A percentile compares a stretch with the other conserved stretches of the same genome.
Evolutionary conservation across 1,139 yeast genomes (phyloP).

Genomic region (Saccharomyces hybrid): DNA sequence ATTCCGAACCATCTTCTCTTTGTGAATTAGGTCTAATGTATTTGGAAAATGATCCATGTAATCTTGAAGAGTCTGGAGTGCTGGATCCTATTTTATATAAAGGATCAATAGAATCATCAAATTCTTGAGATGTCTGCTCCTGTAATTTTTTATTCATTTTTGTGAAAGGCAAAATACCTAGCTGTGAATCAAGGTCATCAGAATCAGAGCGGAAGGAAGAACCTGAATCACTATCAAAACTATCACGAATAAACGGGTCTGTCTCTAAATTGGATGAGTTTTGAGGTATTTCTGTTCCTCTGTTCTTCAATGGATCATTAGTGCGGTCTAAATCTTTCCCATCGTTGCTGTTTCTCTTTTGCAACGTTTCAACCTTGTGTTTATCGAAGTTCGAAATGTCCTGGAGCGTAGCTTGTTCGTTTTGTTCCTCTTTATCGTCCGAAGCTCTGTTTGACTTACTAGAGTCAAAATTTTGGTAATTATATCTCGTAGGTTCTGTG

Average conservation of each 20-base stretch:
- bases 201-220: constrained; percentile 4
- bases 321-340: not conserved
- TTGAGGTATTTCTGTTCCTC: not conserved
- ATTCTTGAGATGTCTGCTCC: constrained; percentile 4
- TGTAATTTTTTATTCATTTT: constrained; percentile 3
- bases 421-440: constrained; percentile 2
- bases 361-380: not conserved
- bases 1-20: not conserved
- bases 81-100: not conserved
- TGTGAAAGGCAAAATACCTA: constrained; percentile 3
- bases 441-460: not conserved
- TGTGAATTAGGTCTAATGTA: not conserved
- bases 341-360: not conserved
- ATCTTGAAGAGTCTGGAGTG: not conserved
- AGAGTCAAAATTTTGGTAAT: not conserved
- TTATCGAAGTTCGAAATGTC: constrained; percentile 1
- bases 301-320: not conserved
- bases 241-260: not conserved
- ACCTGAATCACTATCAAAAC: not conserved
- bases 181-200: constrained; percentile 3
- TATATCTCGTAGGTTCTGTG: not conserved
- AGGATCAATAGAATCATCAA: constrained; percentile 5
- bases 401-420: constrained; percentile 3
- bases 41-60: not conserved
- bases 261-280: not conserved